phyloP scores from a whole-genome alignment of 805 yeast genomes.

The Wickerhamiella parazyma region DNA sequence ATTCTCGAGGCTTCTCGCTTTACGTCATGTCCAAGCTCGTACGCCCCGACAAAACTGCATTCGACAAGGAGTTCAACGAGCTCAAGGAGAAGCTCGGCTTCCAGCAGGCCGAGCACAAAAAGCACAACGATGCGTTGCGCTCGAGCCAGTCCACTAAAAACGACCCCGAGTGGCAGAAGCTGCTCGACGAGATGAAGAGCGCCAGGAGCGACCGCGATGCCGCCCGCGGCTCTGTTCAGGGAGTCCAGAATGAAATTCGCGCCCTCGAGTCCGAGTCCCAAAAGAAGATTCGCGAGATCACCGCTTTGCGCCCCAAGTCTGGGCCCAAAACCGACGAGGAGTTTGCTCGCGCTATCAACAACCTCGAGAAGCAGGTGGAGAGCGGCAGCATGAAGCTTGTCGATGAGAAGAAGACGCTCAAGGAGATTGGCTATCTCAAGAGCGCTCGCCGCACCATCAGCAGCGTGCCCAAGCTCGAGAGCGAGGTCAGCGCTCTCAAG shows the following conservation, averaged over 20 bases:
- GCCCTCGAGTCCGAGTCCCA: conserved; percentile 55
- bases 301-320: conserved; percentile 54
- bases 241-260: conserved; percentile 52
- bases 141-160: conserved; percentile 14
- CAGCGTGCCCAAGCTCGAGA: conserved; percentile 59
- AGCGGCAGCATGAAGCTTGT: conserved; percentile 73
- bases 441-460: conserved; percentile 69
- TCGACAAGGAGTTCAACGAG: conserved; percentile 19
- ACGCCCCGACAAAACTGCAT: conserved; percentile 23
- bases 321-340: conserved; percentile 37
- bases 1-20: neutral
- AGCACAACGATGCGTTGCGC: conserved; percentile 20
- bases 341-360: conserved; percentile 22
- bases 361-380: conserved; percentile 60
- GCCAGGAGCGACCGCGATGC: conserved; percentile 35
- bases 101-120: conserved; percentile 19
- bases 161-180: conserved; percentile 39
- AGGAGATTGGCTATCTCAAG: conserved; percentile 74
- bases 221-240: conserved; percentile 34
- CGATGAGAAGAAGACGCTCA: conserved; percentile 74
- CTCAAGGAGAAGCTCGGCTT: conserved; percentile 21
- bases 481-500: conserved; percentile 66
- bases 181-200: conserved; percentile 34
- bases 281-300: conserved; percentile 63
- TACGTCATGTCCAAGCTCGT: conserved; percentile 1